A percentile compares a stretch with the other conserved stretches of the same genome.
phyloP scores from a whole-genome alignment of 2,329 filamentous ascomycete genomes.

The Ceratocystis papillata region DNA sequence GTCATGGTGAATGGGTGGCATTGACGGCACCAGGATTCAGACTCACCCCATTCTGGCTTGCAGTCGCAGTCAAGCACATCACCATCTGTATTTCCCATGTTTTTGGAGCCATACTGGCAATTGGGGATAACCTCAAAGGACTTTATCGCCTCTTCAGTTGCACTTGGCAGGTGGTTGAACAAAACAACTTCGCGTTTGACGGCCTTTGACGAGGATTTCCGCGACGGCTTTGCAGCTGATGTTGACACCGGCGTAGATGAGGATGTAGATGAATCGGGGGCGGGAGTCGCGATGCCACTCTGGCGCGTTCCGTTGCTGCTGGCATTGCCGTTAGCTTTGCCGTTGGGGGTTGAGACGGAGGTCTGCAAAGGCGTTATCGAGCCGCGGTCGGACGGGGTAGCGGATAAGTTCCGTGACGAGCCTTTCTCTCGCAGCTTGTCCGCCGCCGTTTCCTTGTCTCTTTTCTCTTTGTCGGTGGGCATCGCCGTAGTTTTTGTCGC shows the following conservation, averaged over 20 bases:
- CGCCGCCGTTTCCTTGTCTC: not conserved
- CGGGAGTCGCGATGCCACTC: conserved; percentile 27
- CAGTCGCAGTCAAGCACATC: conserved; percentile 92
- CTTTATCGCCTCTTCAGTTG: conserved; percentile 61
- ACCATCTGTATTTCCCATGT: conserved; percentile 82
- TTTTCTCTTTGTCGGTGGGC: not conserved
- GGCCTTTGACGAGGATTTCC: conserved; percentile 63
- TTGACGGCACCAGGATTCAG: conserved; percentile 16
- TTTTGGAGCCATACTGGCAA: conserved; percentile 85
- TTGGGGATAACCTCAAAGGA: conserved; percentile 72
- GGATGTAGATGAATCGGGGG: conserved; percentile 37
- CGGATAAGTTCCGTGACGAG: conserved; percentile 14
- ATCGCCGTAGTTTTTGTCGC: conserved; percentile 7
- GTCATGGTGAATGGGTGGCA: not conserved
- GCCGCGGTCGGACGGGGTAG: conserved; percentile 27
- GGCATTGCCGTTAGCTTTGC: too few relatives aligned
- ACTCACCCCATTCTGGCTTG: conserved; percentile 86
- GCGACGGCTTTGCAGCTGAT: conserved; percentile 47
- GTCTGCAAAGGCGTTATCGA: conserved; percentile 35
- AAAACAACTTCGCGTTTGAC: conserved; percentile 52
- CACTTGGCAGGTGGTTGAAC: conserved; percentile 65
- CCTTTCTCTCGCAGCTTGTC: conserved; percentile 2
- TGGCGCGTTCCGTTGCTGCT: conserved; percentile 22
- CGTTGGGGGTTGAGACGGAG: conserved; percentile 34
- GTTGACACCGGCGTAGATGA: too few relatives aligned